A percentile compares a stretch with the other conserved stretches of the same genome.
phyloP scores from a whole-genome alignment of 2,329 filamentous ascomycete species.

The Talaromyces piceae region DNA sequence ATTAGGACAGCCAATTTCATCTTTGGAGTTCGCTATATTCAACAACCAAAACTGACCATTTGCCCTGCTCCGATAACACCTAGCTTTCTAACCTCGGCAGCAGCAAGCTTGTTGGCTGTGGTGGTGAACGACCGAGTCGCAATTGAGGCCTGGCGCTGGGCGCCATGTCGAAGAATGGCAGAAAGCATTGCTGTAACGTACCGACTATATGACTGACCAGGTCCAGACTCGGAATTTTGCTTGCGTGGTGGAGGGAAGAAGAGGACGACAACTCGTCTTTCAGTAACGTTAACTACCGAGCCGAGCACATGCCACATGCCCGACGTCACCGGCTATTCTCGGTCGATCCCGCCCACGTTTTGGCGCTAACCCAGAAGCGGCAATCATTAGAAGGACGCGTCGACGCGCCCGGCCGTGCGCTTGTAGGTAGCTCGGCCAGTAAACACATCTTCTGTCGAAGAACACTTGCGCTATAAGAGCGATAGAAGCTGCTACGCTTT shows the following conservation, averaged over 20 bases:
- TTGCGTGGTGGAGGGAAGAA: background rate
- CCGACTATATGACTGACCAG: background rate
- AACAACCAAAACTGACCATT: conserved; percentile 59
- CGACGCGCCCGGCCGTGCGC: conserved; percentile 23
- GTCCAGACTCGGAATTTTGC: background rate
- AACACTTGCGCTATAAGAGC: background rate
- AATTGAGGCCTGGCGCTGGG: conserved; percentile 27
- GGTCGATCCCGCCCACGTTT: conserved; percentile 10
- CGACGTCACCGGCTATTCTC: conserved; percentile 28
- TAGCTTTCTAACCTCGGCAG: conserved; percentile 71
- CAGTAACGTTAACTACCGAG: too few relatives aligned
- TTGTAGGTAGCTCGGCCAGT: conserved; percentile 14
- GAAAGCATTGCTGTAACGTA: conserved; percentile 26
- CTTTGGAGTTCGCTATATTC: too few relatives aligned
- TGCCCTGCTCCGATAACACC: conserved; percentile 93
- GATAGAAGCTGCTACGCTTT: background rate
- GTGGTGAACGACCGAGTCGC: conserved; percentile 60
- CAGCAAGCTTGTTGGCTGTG: conserved; percentile 52
- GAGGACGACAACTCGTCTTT: background rate
- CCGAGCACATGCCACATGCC: background rate
- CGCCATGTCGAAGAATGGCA: conserved; percentile 23
- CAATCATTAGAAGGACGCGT: conserved; percentile 15
- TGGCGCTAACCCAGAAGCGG: background rate
- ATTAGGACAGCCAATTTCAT: background rate
- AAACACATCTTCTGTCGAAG: background rate